Base-by-base conservation (phyloP, 176 grass and related monocot species). In the Eremochloa ophiuroides region DNA sequence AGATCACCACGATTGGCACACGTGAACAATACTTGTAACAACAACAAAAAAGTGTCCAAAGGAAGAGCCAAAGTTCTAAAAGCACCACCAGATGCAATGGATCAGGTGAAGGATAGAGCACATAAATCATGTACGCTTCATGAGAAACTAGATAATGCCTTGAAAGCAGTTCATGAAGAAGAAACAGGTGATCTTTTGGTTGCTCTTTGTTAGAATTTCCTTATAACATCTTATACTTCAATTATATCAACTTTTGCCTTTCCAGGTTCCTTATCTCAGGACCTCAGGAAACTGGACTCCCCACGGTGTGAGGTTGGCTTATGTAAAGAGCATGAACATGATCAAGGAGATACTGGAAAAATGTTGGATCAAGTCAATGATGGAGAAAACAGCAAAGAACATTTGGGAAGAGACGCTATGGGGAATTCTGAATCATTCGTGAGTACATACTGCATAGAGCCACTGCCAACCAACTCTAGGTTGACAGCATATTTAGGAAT, bases 261-360 rank as follows among this genome's bases (percentile, higher is more conserved):
- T 85, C 39, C 31, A 89, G 88, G 82, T 78, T 82, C 73, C 46
- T 67, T 80, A 71, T 85, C 66, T 76, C 83, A 67, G 76, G 73
- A 66, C n/a, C 27, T 35, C 16, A 71, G 48, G 66, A 77, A 41
- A 62, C 46, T 68, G 18, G 73, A 80, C 10, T 7, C 28, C 66
- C 61, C 69, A 79, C n/a, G 4, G 34, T 28, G 59, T 72, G 46
- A 30, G 66, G 43, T 46, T 60, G 15, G 8, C n/a, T 51, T 83
- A 77, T 64, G 66, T 78, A 59, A 82, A 53, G 68, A 64, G 35
- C 80, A 68, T 72, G 26, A 26, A 35, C 20, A 73, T 83, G 71
- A 42, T 78, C 80, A 71, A 55, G 77, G 25, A 85, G 85, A 87
- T 64, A 62, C 38, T 40, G 34, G 48, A 33, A 66, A 62, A 61